phyloP scores from a whole-genome alignment of 495 filamentous ascomycete species.

The Lepraria neglecta region DNA sequence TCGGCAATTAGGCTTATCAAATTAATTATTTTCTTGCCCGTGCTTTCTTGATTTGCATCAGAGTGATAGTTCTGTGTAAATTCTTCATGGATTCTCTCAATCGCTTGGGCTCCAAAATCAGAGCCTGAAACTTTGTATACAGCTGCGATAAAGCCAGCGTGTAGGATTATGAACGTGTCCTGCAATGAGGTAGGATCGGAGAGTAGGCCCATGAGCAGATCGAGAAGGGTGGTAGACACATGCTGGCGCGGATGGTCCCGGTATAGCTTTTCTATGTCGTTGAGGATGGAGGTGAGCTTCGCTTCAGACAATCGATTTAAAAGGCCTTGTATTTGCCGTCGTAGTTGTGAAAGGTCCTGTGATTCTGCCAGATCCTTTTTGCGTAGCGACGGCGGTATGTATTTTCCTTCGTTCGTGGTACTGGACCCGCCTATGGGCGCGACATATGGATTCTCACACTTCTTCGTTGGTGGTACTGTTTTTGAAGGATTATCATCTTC shows the following conservation, averaged over 20 bases:
- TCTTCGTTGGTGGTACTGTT: slow-evolving; percentile 33
- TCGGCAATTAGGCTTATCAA: slow-evolving; percentile 77
- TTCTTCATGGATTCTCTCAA: slow-evolving; percentile 68
- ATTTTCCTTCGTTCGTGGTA: slow-evolving; percentile 49
- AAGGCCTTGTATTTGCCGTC: slow-evolving; percentile 75
- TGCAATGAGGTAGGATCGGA: slow-evolving; percentile 67
- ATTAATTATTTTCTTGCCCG: slow-evolving; percentile 67
- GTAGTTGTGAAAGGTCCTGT: slow-evolving; percentile 63
- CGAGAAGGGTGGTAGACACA: slow-evolving; percentile 71
- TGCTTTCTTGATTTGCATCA: slow-evolving; percentile 36
- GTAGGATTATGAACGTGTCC: slow-evolving; percentile 85
- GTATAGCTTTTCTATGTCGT: slow-evolving; percentile 77
- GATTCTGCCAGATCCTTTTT: slow-evolving; percentile 53
- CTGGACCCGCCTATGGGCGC: slow-evolving; percentile 42
- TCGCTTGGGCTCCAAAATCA: slow-evolving; percentile 78
- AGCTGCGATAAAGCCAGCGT: slow-evolving; percentile 83
- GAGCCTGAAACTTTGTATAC: slow-evolving; percentile 79
- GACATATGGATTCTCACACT: slow-evolving; percentile 57
- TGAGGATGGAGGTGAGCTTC: slow-evolving; percentile 72
- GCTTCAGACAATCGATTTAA: slow-evolving; percentile 90
- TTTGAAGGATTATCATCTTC: slow-evolving; percentile 29
- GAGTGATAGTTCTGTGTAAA: slow-evolving; percentile 51
- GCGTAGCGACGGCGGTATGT: slow-evolving; percentile 82
- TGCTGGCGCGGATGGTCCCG: slow-evolving; percentile 70
- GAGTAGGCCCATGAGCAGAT: slow-evolving; percentile 66